Evolutionary conservation across 495 filamentous ascomycete genomes (phyloP).

Genomic region (Tuber umbilicatum): DNA sequence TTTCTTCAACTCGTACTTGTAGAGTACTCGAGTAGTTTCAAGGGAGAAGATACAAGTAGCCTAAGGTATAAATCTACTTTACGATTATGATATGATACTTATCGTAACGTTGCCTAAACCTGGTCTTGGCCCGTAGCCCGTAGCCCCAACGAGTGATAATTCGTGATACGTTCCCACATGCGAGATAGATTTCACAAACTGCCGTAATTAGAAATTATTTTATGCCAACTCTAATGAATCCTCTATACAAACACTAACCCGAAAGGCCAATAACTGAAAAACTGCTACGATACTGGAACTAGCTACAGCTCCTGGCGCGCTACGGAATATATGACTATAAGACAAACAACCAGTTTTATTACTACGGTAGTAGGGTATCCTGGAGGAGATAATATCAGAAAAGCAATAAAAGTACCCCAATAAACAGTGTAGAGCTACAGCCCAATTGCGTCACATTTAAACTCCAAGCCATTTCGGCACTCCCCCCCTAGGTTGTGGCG

Average conservation of each 20-base stretch:
- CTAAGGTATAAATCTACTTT: too few species aligned
- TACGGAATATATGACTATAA: neutral
- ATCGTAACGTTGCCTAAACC: neutral
- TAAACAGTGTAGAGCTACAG: neutral
- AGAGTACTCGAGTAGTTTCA: too few species aligned
- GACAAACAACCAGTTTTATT: neutral
- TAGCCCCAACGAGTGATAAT: neutral
- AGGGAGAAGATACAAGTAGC: neutral
- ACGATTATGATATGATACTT: too few species aligned
- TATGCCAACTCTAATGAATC: neutral
- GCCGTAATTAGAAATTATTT: neutral
- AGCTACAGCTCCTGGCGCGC: neutral
- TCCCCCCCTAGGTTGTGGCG: slow-evolving; percentile 23
- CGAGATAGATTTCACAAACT: neutral
- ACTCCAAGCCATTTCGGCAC: slow-evolving; percentile 16
- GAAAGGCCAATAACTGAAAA: neutral
- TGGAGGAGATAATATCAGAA: neutral
- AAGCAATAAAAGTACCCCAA: neutral
- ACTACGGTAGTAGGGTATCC: neutral
- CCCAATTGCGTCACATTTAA: neutral
- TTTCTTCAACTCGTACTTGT: too few species aligned
- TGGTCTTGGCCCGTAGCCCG: too few species aligned
- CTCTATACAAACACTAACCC: neutral
- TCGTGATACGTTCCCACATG: neutral
- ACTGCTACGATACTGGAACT: neutral